phyloP scores from a whole-genome alignment of 352 stramenopile species.

The Pythium grandisporangium region DNA sequence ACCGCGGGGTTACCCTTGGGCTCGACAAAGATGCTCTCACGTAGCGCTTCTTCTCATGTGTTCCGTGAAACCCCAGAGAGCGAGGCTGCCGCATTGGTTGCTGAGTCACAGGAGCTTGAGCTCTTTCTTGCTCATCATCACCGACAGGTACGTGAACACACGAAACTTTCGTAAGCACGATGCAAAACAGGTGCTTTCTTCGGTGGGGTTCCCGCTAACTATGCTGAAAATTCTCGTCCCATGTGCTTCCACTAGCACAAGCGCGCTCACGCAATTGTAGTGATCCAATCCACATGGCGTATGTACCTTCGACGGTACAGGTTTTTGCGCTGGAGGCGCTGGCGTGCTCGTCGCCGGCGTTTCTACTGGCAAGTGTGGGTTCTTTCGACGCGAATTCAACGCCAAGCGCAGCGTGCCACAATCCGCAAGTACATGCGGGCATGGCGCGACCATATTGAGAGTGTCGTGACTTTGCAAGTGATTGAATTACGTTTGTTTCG shows the following conservation, averaged over 20 bases:
- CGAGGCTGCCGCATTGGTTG: conserved; percentile 1
- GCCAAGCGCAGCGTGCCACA: conserved; percentile 17
- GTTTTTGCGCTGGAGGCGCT: conserved; percentile 35
- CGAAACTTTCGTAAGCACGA: conserved; percentile 3
- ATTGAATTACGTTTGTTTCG: conserved; percentile 60
- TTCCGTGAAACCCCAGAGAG: conserved; percentile 12
- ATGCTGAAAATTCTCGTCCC: no score
- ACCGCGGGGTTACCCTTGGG: no score
- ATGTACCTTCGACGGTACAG: conserved; percentile 27
- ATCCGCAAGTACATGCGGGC: conserved; percentile 28
- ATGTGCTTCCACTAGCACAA: conserved; percentile 13
- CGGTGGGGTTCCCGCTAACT: no score
- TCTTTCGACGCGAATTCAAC: conserved; percentile 26
- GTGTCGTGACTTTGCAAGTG: conserved; percentile 24
- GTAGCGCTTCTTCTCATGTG: conserved; percentile 1
- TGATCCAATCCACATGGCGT: conserved; percentile 47
- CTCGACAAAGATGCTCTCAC: no score
- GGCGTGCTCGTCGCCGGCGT: conserved; percentile 16
- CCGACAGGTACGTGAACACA: conserved; percentile 19
- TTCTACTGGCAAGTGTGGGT: conserved; percentile 41
- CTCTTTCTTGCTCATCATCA: conserved; percentile 17
- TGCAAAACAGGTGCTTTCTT: no score
- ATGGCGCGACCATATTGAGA: conserved; percentile 36
- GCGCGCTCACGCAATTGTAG: conserved; percentile 15
- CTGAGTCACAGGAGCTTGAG: conserved; percentile 15